A percentile compares a stretch with the other conserved stretches of the same genome.
Conservation (phyloP, 352 stramenopile genomes). For the Blastocystis hominis region DNA sequence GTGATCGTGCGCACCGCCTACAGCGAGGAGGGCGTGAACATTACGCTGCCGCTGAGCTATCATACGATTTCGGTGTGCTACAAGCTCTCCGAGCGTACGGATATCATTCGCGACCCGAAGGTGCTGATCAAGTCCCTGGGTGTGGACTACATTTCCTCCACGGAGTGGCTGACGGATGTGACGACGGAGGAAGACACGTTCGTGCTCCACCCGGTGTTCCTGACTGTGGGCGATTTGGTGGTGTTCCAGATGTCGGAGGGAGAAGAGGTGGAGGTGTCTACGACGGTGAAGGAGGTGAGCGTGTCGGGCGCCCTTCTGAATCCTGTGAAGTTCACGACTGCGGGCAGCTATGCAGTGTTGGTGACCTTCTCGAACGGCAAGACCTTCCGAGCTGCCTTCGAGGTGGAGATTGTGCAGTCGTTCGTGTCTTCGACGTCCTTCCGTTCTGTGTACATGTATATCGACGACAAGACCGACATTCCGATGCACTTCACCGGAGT, state of each 20-base stretch:
- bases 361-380: constrained; percentile 14
- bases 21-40: background rate
- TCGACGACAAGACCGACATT: background rate
- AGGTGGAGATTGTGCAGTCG: background rate
- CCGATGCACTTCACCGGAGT: background rate
- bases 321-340: background rate
- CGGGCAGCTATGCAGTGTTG: background rate
- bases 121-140: background rate
- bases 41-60: background rate
- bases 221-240: constrained; percentile 22
- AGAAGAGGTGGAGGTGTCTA: background rate
- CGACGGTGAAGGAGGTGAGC: background rate
- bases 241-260: background rate
- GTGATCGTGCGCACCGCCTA: constrained; percentile 4
- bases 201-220: constrained; percentile 14
- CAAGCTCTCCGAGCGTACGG: background rate
- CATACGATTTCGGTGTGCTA: constrained; percentile 38
- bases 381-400: background rate
- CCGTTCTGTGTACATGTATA: background rate
- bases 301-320: background rate
- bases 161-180: constrained; percentile 26
- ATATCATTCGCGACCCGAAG: background rate
- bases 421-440: background rate
- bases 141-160: constrained; percentile 36
- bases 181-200: constrained; percentile 8